Conservation (phyloP, 2,329 filamentous ascomycete species). For the Cephalotrichum gorgonifer region DNA sequence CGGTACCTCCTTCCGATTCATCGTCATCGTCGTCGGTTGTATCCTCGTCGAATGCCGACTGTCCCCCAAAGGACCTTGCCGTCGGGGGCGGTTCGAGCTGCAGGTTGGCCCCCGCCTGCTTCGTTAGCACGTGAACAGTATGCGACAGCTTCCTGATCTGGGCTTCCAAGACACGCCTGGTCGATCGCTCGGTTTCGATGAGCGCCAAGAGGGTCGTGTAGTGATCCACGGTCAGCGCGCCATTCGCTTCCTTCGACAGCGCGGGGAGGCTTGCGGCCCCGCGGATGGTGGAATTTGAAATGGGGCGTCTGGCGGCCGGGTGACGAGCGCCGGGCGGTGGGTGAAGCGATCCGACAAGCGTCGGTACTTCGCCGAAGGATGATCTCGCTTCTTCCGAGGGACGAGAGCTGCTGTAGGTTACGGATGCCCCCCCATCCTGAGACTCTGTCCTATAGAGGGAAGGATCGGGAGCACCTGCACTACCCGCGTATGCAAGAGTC, state of each 20-base stretch:
- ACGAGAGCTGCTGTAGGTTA: conserved; percentile 17
- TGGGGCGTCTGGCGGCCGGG: conserved; percentile 19
- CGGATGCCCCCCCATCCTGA: neutral
- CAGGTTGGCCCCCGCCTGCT: neutral
- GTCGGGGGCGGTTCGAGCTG: conserved; percentile 1
- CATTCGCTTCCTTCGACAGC: conserved; percentile 20
- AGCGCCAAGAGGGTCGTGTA: conserved; percentile 40
- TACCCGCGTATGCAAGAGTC: neutral
- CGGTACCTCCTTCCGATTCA: conserved; percentile 10
- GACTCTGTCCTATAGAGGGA: neutral
- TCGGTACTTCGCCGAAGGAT: conserved; percentile 36
- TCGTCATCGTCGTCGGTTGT: conserved; percentile 6
- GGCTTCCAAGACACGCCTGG: conserved; percentile 43
- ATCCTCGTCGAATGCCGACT: conserved; percentile 5
- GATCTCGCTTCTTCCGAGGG: conserved; percentile 29
- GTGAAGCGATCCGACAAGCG: conserved; percentile 31
- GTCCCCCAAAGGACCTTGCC: conserved; percentile 3
- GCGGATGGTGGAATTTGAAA: conserved; percentile 36
- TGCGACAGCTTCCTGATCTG: conserved; percentile 44
- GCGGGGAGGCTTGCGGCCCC: conserved; percentile 33
- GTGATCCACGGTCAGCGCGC: conserved; percentile 30
- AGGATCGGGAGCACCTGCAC: neutral
- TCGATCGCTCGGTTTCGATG: conserved; percentile 45
- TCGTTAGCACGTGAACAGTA: conserved; percentile 34
- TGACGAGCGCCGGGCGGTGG: conserved; percentile 19